Conservation (phyloP, 2,329 filamentous ascomycete species). For the Pseudogymnoascus sp. region DNA sequence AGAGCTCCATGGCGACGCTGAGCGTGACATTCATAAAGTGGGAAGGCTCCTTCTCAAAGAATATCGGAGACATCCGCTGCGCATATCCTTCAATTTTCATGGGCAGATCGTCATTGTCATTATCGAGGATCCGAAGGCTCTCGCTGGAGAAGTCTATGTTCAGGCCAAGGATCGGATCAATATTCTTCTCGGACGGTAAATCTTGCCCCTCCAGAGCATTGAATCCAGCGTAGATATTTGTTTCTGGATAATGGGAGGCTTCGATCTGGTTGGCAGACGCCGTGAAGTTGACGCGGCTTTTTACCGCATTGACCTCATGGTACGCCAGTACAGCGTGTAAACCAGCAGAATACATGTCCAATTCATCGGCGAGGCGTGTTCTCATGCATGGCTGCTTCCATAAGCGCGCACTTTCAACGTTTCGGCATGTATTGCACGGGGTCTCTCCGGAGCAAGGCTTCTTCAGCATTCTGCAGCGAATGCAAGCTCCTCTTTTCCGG, state of each 20-base stretch:
- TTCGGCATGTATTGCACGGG: conserved; percentile 55
- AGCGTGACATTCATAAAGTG: conserved; percentile 52
- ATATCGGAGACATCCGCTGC: conserved; percentile 47
- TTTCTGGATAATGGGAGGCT: conserved; percentile 50
- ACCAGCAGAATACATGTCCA: conserved; percentile 55
- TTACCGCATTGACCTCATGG: conserved; percentile 48
- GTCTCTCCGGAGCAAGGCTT: conserved; percentile 59
- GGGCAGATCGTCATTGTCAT: conserved; percentile 51
- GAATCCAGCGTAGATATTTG: conserved; percentile 27
- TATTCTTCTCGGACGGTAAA: conserved; percentile 26
- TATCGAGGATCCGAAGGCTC: conserved; percentile 49
- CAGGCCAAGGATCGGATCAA: conserved; percentile 24
- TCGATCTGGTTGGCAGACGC: conserved; percentile 40
- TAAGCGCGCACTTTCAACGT: conserved; percentile 54
- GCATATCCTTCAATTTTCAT: conserved; percentile 52
- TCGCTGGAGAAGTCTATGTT: conserved; percentile 27
- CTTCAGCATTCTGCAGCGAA: conserved; percentile 55
- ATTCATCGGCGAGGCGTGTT: conserved; percentile 51
- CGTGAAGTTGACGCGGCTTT: conserved; percentile 40
- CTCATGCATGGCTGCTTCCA: conserved; percentile 58
- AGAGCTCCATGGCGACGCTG: conserved; percentile 39
- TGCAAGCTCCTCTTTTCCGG: conserved; percentile 56
- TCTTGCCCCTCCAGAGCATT: conserved; percentile 22
- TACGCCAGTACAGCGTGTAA: conserved; percentile 56
- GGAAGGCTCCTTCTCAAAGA: conserved; percentile 52